Evolutionary conservation across 768 basidiomycete species (phyloP).

Genomic region (Leccinum ochraceum): DNA sequence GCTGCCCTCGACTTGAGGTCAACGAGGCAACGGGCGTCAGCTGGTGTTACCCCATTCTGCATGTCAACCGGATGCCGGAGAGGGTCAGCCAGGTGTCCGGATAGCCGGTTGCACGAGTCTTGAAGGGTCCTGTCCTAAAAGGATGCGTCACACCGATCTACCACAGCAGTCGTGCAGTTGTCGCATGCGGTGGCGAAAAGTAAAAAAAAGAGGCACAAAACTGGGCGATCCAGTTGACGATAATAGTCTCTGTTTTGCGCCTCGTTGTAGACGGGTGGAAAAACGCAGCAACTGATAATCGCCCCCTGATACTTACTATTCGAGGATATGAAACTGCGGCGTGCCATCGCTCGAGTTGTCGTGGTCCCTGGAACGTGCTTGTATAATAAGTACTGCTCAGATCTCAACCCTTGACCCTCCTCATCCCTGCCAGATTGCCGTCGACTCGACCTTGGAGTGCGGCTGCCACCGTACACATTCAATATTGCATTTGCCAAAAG

Average conservation of each 20-base stretch:
- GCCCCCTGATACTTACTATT: slow-evolving; percentile 1
- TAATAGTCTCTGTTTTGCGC: not conserved
- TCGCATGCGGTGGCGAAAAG: not conserved
- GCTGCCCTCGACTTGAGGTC: not conserved
- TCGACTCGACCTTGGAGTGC: slow-evolving; percentile 1
- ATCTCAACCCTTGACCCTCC: slow-evolving; percentile 20
- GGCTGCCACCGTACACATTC: slow-evolving; percentile 23
- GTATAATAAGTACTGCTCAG: not conserved
- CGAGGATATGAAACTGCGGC: slow-evolving; percentile 11
- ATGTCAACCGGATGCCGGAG: not conserved
- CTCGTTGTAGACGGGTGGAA: not conserved
- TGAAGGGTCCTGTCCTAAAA: not conserved
- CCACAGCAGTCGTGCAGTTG: not conserved
- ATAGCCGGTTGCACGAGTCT: slow-evolving; percentile 2
- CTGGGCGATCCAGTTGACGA: not conserved
- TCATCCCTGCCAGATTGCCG: slow-evolving; percentile 14
- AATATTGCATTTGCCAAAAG: not conserved
- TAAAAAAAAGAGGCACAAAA: not conserved
- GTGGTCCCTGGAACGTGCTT: slow-evolving; percentile 23
- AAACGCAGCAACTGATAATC: not conserved
- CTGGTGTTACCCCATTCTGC: not conserved
- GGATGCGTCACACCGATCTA: not conserved
- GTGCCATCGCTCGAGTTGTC: slow-evolving; percentile 3
- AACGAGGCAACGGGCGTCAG: slow-evolving; percentile 2
- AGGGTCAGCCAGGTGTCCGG: not conserved